Conservation (phyloP, 2,329 filamentous ascomycete genomes). For the Proliferodiscus dingleyae region DNA sequence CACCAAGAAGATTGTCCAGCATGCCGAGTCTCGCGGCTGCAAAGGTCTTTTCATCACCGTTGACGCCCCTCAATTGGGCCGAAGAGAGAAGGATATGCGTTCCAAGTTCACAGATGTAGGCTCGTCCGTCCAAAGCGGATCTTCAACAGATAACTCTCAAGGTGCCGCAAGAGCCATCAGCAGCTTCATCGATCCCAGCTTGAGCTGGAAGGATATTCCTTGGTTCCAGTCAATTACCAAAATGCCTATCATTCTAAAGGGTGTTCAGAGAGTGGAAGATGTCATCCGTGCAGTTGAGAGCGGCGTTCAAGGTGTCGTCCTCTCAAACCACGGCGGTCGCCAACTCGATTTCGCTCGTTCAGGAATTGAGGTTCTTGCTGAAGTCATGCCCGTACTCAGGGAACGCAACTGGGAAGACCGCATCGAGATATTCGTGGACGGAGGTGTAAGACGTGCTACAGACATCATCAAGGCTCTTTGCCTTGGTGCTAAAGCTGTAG, state of each 20-base stretch:
- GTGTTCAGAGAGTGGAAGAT: constrained; percentile 93
- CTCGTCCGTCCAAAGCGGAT: constrained; percentile 72
- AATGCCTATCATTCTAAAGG: constrained; percentile 96
- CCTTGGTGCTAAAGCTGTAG: constrained; percentile 84
- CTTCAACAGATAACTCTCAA: constrained; percentile 77
- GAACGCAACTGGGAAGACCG: constrained; percentile 67
- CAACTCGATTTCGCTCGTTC: constrained; percentile 91
- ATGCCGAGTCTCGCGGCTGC: constrained; percentile 88
- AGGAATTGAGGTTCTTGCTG: constrained; percentile 82
- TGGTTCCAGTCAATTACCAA: constrained; percentile 89
- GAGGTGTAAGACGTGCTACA: constrained; percentile 81
- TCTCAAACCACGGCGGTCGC: constrained; percentile 93
- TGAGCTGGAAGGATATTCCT: constrained; percentile 89
- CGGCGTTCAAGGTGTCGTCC: constrained; percentile 82
- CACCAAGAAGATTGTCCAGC: constrained; percentile 82
- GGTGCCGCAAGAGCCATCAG: constrained; percentile 93
- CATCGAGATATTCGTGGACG: constrained; percentile 87
- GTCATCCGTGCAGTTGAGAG: constrained; percentile 79
- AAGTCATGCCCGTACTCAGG: constrained; percentile 84
- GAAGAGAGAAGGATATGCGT: constrained; percentile 97
- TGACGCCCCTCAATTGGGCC: constrained; percentile 90
- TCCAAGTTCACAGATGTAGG: constrained; percentile 83
- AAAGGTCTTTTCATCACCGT: constrained; percentile 97
- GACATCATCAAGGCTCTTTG: constrained; percentile 96
- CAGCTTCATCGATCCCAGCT: constrained; percentile 90